Conservation (phyloP, 805 yeast species). For the Myxozyma geophila region DNA sequence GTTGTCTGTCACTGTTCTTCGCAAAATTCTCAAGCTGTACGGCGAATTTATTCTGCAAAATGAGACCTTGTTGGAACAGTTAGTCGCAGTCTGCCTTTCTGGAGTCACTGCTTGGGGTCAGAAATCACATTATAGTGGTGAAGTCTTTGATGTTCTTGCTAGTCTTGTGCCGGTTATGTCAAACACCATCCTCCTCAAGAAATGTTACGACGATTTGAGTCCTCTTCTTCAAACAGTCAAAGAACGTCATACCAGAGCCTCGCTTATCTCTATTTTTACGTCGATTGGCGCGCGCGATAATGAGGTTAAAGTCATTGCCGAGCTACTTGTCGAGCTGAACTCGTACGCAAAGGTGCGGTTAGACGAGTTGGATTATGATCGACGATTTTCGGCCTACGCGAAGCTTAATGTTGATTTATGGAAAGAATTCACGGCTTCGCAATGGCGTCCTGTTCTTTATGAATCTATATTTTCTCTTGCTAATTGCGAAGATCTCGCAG, state of each 20-base stretch:
- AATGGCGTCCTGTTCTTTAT: conserved; percentile 82
- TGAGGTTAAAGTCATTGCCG: conserved; percentile 53
- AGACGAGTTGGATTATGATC: conserved; percentile 79
- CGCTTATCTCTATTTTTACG: conserved; percentile 62
- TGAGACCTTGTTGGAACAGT: conserved; percentile 24
- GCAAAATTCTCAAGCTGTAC: conserved; percentile 14
- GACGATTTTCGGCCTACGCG: conserved; percentile 69
- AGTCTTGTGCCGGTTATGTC: conserved; percentile 10
- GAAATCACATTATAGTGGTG: conserved; percentile 12
- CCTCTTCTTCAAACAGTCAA: conserved; percentile 61
- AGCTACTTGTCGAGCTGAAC: conserved; percentile 67
- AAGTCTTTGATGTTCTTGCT: conserved; percentile 26
- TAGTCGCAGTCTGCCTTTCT: conserved; percentile 26
- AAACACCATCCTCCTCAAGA: conserved; percentile 51
- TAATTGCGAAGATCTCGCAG: conserved; percentile 77
- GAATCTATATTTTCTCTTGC: conserved; percentile 70
- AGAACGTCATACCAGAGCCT: conserved; percentile 65
- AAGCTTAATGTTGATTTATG: conserved; percentile 62
- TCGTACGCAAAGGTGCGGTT: conserved; percentile 65
- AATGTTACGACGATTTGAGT: conserved; percentile 56
- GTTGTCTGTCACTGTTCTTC: conserved; percentile 17
- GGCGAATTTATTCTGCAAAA: conserved; percentile 7
- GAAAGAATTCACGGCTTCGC: conserved; percentile 51
- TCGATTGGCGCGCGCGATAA: conserved; percentile 60
- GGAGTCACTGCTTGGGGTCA: conserved; percentile 24